Conservation (phyloP, 305 asterid species). For the Lippia alba region DNA sequence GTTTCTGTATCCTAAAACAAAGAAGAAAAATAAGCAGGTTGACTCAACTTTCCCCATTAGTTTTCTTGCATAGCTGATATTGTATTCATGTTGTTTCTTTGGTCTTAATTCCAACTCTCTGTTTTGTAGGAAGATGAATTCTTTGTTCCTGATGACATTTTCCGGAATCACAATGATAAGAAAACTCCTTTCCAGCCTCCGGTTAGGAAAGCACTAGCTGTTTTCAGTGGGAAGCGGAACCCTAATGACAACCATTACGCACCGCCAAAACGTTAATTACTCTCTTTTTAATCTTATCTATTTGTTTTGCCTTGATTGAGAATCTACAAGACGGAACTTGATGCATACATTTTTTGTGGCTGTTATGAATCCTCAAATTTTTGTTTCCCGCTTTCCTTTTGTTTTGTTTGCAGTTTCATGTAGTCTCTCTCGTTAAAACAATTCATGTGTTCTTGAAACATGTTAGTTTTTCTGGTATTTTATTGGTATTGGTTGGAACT, state of each 20-base stretch:
- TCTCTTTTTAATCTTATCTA: background rate
- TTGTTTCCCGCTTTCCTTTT: background rate
- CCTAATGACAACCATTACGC: constrained; percentile 92
- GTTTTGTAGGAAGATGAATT: constrained; percentile 35
- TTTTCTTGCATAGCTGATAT: background rate
- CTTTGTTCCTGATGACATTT: constrained; percentile 59
- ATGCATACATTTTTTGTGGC: constrained; percentile 33
- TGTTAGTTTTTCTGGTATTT: background rate
- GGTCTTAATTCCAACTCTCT: constrained; percentile 6
- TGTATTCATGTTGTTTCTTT: background rate
- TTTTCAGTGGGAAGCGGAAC: constrained; percentile 88
- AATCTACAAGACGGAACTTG: background rate
- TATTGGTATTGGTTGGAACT: background rate
- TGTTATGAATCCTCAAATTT: background rate
- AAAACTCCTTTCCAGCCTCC: constrained; percentile 92
- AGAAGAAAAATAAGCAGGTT: constrained; percentile 83
- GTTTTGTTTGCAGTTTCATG: background rate
- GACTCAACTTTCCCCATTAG: constrained; percentile 12
- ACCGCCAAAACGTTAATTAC: constrained; percentile 61
- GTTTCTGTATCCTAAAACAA: constrained; percentile 77
- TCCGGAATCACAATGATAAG: constrained; percentile 72
- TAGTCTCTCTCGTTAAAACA: background rate
- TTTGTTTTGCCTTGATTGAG: background rate
- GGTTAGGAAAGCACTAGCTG: constrained; percentile 82
- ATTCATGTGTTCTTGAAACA: background rate